These are phyloP conservation scores for Nannizziopsis arthrosporioides DNA, from an alignment of 2,329 filamentous ascomycete genomes.

Conservation along the genomic window DNA sequence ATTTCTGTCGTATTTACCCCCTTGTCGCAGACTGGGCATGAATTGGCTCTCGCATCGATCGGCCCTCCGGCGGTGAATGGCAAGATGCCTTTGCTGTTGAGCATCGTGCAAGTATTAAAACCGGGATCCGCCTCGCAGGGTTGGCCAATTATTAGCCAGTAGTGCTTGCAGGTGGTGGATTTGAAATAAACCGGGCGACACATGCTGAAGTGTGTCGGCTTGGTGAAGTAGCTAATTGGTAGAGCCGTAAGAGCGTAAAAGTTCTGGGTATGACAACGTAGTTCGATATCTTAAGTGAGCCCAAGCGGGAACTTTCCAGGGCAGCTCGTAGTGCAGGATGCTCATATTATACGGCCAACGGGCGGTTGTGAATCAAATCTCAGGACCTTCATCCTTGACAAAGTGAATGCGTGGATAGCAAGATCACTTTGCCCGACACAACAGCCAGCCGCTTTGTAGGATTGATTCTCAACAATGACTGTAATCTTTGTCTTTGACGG, in stretches of 20 bases:
- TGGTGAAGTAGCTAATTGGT: neutral
- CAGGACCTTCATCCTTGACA: neutral
- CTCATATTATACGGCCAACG: neutral
- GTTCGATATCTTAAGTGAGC: no score
- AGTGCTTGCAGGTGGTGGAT: conserved; percentile 37
- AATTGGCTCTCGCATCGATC: conserved; percentile 16
- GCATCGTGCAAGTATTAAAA: conserved; percentile 21
- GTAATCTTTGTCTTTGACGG: neutral
- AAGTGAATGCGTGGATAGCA: neutral
- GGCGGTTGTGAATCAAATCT: neutral
- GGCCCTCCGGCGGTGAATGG: conserved; percentile 13
- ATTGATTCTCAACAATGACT: neutral
- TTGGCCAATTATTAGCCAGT: conserved; percentile 38
- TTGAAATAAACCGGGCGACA: conserved; percentile 37
- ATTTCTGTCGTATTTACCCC: conserved; percentile 25
- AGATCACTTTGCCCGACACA: neutral
- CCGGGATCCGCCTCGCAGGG: conserved; percentile 29
- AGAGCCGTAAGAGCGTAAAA: neutral
- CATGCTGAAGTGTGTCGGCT: conserved; percentile 26
- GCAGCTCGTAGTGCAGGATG: no score
- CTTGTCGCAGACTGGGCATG: conserved; percentile 25
- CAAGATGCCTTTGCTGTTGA: conserved; percentile 12
- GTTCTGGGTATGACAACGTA: no score
- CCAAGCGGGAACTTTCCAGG: no score
- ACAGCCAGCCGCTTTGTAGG: neutral